phyloP scores from a whole-genome alignment of 257 asterid species.

The Scutellaria barbata region DNA sequence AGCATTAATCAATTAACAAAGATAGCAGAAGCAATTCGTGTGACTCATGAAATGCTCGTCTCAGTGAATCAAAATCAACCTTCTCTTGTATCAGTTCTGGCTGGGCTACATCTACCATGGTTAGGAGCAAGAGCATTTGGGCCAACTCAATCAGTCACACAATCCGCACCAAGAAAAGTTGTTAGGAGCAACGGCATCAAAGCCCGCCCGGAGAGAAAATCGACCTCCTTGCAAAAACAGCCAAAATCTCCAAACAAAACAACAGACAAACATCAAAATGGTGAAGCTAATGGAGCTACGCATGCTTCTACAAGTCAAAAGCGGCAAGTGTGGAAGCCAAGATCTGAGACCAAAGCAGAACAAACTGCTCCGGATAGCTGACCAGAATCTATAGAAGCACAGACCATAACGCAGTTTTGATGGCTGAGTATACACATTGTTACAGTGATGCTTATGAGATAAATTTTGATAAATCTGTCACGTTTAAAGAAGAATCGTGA shows the following conservation, averaged over 20 bases:
- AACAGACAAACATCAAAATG: constrained; percentile 33
- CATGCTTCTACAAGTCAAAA: constrained; percentile 48
- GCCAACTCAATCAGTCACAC: too few species aligned
- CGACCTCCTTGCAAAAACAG: constrained; percentile 33
- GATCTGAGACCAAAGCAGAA: constrained; percentile 39
- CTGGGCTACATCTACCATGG: constrained; percentile 52
- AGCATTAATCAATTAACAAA: constrained; percentile 52
- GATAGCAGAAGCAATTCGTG: constrained; percentile 60
- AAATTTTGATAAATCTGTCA: background rate
- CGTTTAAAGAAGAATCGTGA: constrained; percentile 4
- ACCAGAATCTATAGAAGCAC: background rate
- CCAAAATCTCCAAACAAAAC: constrained; percentile 37
- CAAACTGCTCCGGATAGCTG: constrained; percentile 22
- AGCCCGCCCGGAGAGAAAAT: constrained; percentile 41
- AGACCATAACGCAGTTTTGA: background rate
- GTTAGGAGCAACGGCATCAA: constrained; percentile 38
- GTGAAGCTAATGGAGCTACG: constrained; percentile 32
- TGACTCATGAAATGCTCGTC: constrained; percentile 49
- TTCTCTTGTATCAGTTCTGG: constrained; percentile 49
- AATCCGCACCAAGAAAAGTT: constrained; percentile 4
- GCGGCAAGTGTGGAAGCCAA: constrained; percentile 64
- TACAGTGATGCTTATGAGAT: background rate
- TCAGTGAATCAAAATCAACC: constrained; percentile 49
- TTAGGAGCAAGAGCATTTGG: constrained; percentile 25
- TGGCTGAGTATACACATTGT: constrained; percentile 13